Percentiles rank a stretch among this genome's conserved stretches.
These are phyloP conservation scores for Fusarium ambrosium DNA, from an alignment of 2,329 filamentous ascomycete species.

Conservation along the genomic window DNA sequence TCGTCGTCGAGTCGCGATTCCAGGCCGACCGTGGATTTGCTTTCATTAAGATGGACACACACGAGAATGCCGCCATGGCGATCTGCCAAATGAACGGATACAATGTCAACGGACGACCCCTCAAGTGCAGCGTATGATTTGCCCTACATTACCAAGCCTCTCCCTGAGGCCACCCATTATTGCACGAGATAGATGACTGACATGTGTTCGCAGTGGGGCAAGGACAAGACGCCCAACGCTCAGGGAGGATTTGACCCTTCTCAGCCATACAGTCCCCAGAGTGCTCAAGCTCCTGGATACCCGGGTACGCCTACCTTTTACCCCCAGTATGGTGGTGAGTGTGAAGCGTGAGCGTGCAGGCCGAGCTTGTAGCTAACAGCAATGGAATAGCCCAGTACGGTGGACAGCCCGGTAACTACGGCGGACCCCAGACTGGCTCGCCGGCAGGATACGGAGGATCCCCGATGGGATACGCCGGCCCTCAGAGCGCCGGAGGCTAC, in stretches of 20 bases:
- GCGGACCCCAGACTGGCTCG: conserved; percentile 71
- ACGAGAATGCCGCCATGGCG: conserved; percentile 98
- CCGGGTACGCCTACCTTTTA: conserved; percentile 89
- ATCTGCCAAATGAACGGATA: conserved; percentile 99
- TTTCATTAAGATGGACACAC: conserved; percentile 99
- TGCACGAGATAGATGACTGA: conserved; percentile 21
- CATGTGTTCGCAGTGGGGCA: conserved; percentile 83
- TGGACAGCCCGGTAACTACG: conserved; percentile 77
- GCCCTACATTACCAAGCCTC: neutral
- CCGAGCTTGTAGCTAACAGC: conserved; percentile 44
- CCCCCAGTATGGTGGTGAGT: conserved; percentile 89
- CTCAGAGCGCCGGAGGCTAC: conserved; percentile 85
- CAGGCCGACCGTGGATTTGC: conserved; percentile 98
- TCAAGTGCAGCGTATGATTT: conserved; percentile 96
- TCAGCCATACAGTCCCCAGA: conserved; percentile 78
- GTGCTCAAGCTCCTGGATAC: conserved; percentile 78
- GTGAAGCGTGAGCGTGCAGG: conserved; percentile 14
- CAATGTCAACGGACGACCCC: conserved; percentile 94
- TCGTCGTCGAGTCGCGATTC: conserved; percentile 96
- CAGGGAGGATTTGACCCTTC: conserved; percentile 81
- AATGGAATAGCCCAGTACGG: conserved; percentile 64
- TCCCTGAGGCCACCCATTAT: neutral
- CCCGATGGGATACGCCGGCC: conserved; percentile 79
- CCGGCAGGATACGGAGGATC: conserved; percentile 74
- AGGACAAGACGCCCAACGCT: conserved; percentile 91